Conservation (phyloP, 495 filamentous ascomycete species). For the Durotheca rogersii region DNA sequence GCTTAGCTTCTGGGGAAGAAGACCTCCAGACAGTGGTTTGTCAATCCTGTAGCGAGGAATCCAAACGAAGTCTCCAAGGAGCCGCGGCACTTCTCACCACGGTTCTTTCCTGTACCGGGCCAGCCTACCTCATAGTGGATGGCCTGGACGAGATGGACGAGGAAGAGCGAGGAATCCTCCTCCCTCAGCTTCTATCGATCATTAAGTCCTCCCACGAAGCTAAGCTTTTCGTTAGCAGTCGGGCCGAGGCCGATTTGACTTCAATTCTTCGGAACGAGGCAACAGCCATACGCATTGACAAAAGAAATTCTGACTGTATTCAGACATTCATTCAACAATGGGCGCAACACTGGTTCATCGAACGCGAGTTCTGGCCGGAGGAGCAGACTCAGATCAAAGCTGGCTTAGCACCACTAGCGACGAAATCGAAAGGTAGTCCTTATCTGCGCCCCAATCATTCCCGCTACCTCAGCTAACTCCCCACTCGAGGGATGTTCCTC, state of each 20-base stretch:
- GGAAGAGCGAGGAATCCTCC: not conserved
- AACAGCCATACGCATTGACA: conserved; percentile 19
- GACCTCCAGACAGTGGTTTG: no score
- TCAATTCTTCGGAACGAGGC: conserved; percentile 11
- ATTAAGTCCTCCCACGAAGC: not conserved
- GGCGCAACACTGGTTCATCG: conserved; percentile 19
- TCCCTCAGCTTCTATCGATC: not conserved
- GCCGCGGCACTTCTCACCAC: no score
- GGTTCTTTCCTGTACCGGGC: no score
- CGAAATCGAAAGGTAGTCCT: conserved; percentile 31
- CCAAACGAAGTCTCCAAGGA: no score
- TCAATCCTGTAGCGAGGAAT: no score
- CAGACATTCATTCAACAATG: conserved; percentile 19
- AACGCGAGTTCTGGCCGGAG: conserved; percentile 1
- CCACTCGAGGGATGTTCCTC: conserved; percentile 37
- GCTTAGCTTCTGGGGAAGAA: no score
- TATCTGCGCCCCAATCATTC: no score
- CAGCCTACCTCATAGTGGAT: no score
- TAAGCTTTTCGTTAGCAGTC: not conserved
- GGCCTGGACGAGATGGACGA: not conserved
- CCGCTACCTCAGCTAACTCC: no score
- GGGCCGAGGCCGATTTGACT: conserved; percentile 4
- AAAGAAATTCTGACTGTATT: conserved; percentile 28
- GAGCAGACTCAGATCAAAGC: not conserved
- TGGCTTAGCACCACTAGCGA: conserved; percentile 19